Evolutionary conservation across 495 filamentous ascomycete genomes (phyloP).

Genomic region (Letharia columbiana): DNA sequence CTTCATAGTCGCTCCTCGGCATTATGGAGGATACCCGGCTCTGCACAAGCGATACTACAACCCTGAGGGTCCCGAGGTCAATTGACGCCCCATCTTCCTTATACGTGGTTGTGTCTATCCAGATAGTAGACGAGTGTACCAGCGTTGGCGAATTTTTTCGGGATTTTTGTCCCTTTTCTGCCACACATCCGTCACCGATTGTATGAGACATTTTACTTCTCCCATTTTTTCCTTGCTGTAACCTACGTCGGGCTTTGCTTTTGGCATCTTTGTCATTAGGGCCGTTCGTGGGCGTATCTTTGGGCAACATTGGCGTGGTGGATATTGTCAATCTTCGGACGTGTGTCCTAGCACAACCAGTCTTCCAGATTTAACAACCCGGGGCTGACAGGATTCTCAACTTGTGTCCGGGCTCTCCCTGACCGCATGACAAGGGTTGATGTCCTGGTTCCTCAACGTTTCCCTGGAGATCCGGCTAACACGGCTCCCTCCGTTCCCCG

Average conservation of each 20-base stretch:
- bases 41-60: slow-evolving; percentile 27
- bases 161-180: slow-evolving; percentile 29
- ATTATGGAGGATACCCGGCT: slow-evolving; percentile 23
- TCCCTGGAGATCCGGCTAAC: slow-evolving; percentile 22
- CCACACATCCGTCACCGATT: slow-evolving; percentile 29
- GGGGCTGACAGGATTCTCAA: slow-evolving; percentile 15
- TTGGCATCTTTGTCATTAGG: slow-evolving; percentile 25
- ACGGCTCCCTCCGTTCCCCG: slow-evolving; percentile 26
- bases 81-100: not conserved
- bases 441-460: slow-evolving; percentile 9
- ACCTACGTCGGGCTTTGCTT: slow-evolving; percentile 25
- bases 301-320: slow-evolving; percentile 29
- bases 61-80: slow-evolving; percentile 14
- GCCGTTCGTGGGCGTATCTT: slow-evolving; percentile 27
- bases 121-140: slow-evolving; percentile 28
- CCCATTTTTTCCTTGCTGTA: slow-evolving; percentile 23
- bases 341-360: slow-evolving; percentile 17
- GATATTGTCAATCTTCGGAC: slow-evolving; percentile 16
- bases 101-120: not conserved
- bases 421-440: not conserved
- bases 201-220: slow-evolving; percentile 23
- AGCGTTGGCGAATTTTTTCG: slow-evolving; percentile 30
- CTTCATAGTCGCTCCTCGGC: slow-evolving; percentile 31
- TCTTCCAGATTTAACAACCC: slow-evolving; percentile 6
- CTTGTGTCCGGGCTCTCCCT: slow-evolving; percentile 16